Conservation (phyloP, 768 basidiomycete species). For the Daedalea quercina region DNA sequence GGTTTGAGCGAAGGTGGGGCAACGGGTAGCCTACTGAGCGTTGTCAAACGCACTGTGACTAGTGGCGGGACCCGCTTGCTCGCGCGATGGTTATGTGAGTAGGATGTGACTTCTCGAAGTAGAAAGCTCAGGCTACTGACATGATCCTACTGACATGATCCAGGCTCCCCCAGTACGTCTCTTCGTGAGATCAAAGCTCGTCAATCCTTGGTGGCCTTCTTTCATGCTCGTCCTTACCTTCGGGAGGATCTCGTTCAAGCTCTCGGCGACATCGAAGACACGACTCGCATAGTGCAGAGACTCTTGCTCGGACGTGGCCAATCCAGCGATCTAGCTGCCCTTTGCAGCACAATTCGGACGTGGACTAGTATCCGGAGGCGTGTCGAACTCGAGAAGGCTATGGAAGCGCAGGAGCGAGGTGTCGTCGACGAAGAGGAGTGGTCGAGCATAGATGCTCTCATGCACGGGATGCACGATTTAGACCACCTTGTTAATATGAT, state of each 20-base stretch:
- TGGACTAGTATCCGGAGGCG: conserved; percentile 51
- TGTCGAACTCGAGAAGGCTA: conserved; percentile 47
- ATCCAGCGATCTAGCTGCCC: conserved; percentile 54
- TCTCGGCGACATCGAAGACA: conserved; percentile 59
- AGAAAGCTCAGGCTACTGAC: no score
- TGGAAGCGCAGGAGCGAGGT: conserved; percentile 34
- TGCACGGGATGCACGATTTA: conserved; percentile 47
- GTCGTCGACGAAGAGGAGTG: conserved; percentile 35
- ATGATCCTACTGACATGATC: not conserved
- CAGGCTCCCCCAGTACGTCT: conserved; percentile 82
- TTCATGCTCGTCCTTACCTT: conserved; percentile 53
- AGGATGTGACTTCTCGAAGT: not conserved
- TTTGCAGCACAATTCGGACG: conserved; percentile 53
- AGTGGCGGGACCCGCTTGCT: conserved; percentile 72
- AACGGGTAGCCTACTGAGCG: conserved; percentile 68
- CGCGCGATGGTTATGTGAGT: conserved; percentile 70
- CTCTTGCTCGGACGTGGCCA: conserved; percentile 67
- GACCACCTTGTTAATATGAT: conserved; percentile 51
- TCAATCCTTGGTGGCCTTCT: conserved; percentile 73
- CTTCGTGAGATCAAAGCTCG: conserved; percentile 62
- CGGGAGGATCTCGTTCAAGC: conserved; percentile 53
- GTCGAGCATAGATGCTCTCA: conserved; percentile 46
- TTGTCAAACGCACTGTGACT: conserved; percentile 72
- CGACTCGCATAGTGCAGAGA: conserved; percentile 68
- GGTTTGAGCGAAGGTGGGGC: conserved; percentile 63